A percentile compares a stretch with the other conserved stretches of the same genome.
Evolutionary conservation across 768 basidiomycete species (phyloP).

Genomic region (Cyathus striatus): DNA sequence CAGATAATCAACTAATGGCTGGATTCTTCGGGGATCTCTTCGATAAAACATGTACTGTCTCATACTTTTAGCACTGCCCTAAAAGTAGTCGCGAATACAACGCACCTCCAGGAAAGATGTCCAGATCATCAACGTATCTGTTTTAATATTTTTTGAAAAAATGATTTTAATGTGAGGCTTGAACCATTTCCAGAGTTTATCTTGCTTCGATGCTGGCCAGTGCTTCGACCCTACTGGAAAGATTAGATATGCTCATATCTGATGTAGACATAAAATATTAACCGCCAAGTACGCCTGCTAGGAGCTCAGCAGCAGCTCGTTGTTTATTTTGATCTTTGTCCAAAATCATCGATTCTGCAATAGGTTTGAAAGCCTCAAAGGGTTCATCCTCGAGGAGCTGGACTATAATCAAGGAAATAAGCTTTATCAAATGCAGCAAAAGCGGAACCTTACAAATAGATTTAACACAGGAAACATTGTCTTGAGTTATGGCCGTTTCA

Average conservation of each 20-base stretch:
- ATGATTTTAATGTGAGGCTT: conserved; percentile 60
- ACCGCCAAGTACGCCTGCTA: conserved; percentile 71
- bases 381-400: conserved; percentile 78
- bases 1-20: conserved; percentile 73
- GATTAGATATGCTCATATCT: conserved; percentile 4
- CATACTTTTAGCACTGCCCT: conserved; percentile 6
- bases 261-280: conserved; percentile 2
- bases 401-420: conserved; percentile 32
- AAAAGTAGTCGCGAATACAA: too few species aligned
- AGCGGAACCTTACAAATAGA: conserved; percentile 55
- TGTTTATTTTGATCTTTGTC: conserved; percentile 84
- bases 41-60: conserved; percentile 68
- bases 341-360: conserved; percentile 55
- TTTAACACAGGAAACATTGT: conserved; percentile 69
- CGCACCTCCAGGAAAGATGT: conserved; percentile 70
- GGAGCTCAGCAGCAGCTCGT: conserved; percentile 79
- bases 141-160: conserved; percentile 67
- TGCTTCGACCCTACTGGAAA: conserved; percentile 68
- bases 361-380: conserved; percentile 54
- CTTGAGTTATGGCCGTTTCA: conserved; percentile 56
- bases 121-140: conserved; percentile 78
- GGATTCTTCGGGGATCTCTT: conserved; percentile 79
- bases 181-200: conserved; percentile 77
- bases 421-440: not conserved
- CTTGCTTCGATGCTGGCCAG: conserved; percentile 73